Conservation (phyloP, 495 filamentous ascomycete species). For the Lepraria neglecta region DNA sequence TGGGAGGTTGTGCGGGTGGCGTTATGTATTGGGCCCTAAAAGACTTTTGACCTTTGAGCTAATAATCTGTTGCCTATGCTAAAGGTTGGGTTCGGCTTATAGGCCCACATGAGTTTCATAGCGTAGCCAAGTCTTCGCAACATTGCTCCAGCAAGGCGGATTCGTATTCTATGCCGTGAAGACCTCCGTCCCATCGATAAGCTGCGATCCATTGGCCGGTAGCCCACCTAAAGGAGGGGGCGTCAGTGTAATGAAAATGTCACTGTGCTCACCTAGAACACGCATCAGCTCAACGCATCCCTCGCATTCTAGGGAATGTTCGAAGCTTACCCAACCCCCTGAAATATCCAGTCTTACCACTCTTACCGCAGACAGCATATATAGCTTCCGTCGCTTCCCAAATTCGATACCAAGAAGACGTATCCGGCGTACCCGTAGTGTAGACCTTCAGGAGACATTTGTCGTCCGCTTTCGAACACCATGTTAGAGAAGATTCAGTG, state of each 20-base stretch:
- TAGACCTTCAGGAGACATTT: neutral
- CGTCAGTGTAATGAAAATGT: slow-evolving; percentile 3
- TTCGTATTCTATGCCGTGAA: too few species aligned
- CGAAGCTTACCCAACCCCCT: slow-evolving; percentile 26
- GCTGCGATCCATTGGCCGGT: neutral
- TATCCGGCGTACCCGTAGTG: neutral
- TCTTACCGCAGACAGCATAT: slow-evolving; percentile 4
- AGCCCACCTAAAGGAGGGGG: neutral
- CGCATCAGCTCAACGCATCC: slow-evolving; percentile 34
- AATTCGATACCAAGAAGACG: slow-evolving; percentile 3
- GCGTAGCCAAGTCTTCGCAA: too few species aligned
- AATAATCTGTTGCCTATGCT: too few species aligned
- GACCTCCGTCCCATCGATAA: neutral
- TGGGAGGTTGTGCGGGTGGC: too few species aligned
- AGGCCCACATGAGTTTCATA: too few species aligned
- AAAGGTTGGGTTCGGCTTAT: too few species aligned
- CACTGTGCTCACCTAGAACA: slow-evolving; percentile 28
- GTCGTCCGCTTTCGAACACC: neutral
- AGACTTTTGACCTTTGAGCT: too few species aligned
- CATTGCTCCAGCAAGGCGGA: too few species aligned
- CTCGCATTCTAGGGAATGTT: too few species aligned
- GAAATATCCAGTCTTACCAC: neutral
- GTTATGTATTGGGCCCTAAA: too few species aligned
- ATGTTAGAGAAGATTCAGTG: neutral
- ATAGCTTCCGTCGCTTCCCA: slow-evolving; percentile 12